phyloP scores from a whole-genome alignment of 805 yeast species.

The Monosporozyma unispora region DNA sequence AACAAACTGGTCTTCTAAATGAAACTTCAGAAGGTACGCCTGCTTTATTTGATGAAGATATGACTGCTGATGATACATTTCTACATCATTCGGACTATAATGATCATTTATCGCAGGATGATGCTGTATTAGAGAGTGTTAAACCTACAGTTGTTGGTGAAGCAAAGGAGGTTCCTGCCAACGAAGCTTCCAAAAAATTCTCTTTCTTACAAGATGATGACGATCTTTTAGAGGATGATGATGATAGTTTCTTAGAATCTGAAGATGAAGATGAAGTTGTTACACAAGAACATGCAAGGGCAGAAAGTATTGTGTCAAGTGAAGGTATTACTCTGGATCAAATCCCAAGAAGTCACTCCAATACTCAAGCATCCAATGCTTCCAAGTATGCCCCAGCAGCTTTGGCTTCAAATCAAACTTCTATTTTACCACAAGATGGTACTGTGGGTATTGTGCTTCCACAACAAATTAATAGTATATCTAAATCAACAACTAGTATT shows the following conservation, averaged over 20 bases:
- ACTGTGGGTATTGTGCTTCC: conserved; percentile 13
- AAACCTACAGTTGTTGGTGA: conserved; percentile 1
- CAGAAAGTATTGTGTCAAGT: background rate
- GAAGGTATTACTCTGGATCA: background rate
- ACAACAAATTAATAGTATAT: conserved; percentile 4
- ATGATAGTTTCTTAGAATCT: conserved; percentile 24
- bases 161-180: too few relatives aligned
- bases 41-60: background rate
- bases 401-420: background rate
- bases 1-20: background rate
- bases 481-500: background rate
- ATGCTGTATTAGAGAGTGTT: background rate
- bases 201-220: conserved; percentile 38
- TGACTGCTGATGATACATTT: background rate
- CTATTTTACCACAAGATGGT: background rate
- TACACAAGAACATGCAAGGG: background rate
- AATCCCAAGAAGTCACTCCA: background rate
- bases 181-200: conserved; percentile 15
- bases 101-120: background rate
- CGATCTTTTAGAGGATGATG: conserved; percentile 38
- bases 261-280: conserved; percentile 18
- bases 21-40: background rate
- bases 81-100: background rate
- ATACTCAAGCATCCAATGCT: background rate
- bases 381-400: conserved; percentile 3